Evolutionary conservation across 352 stramenopile genomes (phyloP).

Genomic region (Phytophthora pseudosyringae): DNA sequence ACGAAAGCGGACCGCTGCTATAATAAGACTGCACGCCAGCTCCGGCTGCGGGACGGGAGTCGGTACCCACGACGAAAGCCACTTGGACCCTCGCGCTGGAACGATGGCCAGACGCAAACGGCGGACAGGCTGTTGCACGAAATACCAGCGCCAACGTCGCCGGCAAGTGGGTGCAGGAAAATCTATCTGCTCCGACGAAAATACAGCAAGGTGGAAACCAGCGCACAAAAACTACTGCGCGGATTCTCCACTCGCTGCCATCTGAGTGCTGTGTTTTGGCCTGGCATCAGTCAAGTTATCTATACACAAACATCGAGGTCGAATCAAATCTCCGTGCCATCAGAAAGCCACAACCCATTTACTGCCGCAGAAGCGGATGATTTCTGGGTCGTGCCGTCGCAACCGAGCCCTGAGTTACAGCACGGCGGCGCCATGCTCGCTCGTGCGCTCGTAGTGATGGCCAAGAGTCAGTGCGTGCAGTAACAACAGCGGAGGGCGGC

Average conservation of each 20-base stretch:
- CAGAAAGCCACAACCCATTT: constrained; percentile 33
- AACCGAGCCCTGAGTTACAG: constrained; percentile 8
- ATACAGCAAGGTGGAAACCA: neutral
- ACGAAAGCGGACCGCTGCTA: neutral
- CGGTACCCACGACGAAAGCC: constrained; percentile 4
- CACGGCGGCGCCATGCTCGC: neutral
- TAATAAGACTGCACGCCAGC: constrained; percentile 3
- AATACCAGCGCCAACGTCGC: constrained; percentile 3
- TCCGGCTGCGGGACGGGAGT: neutral
- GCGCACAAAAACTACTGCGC: neutral
- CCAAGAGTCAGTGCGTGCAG: constrained; percentile 24
- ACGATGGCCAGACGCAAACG: constrained; percentile 10
- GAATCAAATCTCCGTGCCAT: constrained; percentile 23
- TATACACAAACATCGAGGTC: neutral
- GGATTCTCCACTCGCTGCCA: neutral
- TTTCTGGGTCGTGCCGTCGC: constrained; percentile 33
- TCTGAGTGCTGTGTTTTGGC: neutral
- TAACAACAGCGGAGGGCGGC: neutral
- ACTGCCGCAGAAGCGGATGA: constrained; percentile 33
- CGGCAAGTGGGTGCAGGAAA: constrained; percentile 9
- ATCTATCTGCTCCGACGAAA: constrained; percentile 12
- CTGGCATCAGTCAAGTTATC: neutral
- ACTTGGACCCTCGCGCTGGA: constrained; percentile 12
- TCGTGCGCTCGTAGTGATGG: constrained; percentile 13
- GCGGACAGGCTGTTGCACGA: constrained; percentile 19